A percentile compares a stretch with the other conserved stretches of the same genome.
Evolutionary conservation across 139 green algal species (phyloP).

Genomic region (Chlamydomonas sp.): DNA sequence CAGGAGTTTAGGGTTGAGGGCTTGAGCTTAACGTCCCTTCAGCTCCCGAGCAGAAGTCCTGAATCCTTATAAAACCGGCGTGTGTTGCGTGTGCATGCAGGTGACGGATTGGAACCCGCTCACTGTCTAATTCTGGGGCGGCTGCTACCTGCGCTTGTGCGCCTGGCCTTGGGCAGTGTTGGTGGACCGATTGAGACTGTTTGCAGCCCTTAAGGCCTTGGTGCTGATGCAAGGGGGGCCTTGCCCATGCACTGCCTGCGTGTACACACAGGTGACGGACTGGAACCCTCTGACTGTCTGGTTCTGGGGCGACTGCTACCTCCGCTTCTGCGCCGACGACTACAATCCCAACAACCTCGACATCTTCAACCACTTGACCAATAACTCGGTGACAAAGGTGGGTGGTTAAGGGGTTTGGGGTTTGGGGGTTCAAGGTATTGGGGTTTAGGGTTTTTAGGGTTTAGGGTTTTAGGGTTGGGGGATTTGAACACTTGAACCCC

Average conservation of each 20-base stretch:
- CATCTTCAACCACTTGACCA: slow-evolving; percentile 54
- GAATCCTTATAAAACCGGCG: background rate
- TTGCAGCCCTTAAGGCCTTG: no score
- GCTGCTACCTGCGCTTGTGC: no score
- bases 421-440: background rate
- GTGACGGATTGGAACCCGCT: slow-evolving; percentile 41
- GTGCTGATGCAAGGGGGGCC: no score
- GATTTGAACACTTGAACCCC: slow-evolving; percentile 50
- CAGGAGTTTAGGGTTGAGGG: no score
- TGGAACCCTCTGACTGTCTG: slow-evolving; percentile 37
- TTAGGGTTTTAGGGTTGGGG: background rate
- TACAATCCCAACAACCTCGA: slow-evolving; percentile 49
- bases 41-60: background rate
- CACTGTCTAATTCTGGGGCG: slow-evolving; percentile 45
- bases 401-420: background rate
- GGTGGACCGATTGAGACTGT: no score
- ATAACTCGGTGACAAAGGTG: slow-evolving; percentile 50
- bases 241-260: no score
- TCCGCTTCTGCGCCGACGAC: slow-evolving; percentile 46
- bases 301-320: slow-evolving; percentile 29
- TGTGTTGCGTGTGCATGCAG: no score
- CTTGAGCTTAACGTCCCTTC: no score
- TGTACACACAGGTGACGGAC: slow-evolving; percentile 20
- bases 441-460: background rate
- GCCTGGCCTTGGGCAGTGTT: no score